Base-by-base conservation (phyloP, 176 grass and related monocot genomes). In the Puya raimondii region DNA sequence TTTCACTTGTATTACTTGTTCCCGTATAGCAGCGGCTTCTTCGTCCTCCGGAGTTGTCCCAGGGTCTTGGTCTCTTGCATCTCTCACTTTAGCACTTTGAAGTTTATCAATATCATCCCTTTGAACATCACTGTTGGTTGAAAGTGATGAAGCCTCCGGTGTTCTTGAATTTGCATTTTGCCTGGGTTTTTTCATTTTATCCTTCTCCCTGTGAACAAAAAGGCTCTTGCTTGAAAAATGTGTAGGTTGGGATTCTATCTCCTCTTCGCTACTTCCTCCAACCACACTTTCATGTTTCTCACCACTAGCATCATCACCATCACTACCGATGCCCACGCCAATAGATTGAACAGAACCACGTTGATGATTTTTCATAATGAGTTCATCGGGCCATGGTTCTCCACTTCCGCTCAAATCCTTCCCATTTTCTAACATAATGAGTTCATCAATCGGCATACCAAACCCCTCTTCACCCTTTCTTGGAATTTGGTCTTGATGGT, bases 1-100 rank as follows among this genome's bases (percentile, higher is more conserved):
- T 75, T 87, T 97, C 78, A 97, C 92, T 74, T 97, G 93, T 74
- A 84, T 97, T 53, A 97, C 74, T 85, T 97, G 93, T 75, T 97
- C 89, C 83, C 92, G 93, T 79, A 97, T 84, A 57, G 84, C 93
- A 48, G 86, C 86, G 66, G 81, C 79, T 90, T 97, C 93, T 81
- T 97, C 93, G 56, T 92, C 89, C 71, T 97, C 93, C 53, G 92
- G 81, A 10, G 84, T 85, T 72, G 84, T 86, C 49, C 74, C 86
- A 23, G 81, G 81, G 54, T 92, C 93, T 83, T 92, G 89, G 80
- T 91, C 88, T 77, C 85, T 87, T 49, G 84, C 86, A 9, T 89
- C 86, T 15, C 86, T 82, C 79, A 82, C 48, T 76, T 89, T 83
- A 52, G 79, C 65, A 51, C 87, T 78, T 47, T 72, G 84, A 78